phyloP scores from a whole-genome alignment of 176 grass and related monocot species.

The Aegilops sharonensis region DNA sequence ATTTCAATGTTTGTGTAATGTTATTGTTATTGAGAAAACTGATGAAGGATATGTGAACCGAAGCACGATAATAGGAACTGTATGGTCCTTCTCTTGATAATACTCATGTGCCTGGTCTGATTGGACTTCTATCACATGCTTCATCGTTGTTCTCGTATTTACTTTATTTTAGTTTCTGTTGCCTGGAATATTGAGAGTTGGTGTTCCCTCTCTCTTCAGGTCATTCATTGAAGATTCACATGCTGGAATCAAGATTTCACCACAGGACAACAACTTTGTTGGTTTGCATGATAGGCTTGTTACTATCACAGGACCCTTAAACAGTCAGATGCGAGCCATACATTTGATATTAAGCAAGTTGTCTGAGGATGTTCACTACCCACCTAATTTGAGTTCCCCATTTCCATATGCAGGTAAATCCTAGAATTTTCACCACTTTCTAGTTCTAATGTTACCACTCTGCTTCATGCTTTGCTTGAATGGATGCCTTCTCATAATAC shows the following conservation, averaged over 20 bases:
- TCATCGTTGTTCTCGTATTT: background rate
- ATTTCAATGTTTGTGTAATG: background rate
- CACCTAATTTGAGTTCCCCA: too few relatives aligned
- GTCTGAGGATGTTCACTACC: background rate
- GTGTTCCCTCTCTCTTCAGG: conserved; percentile 33
- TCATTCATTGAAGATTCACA: conserved; percentile 91
- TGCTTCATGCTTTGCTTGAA: too few relatives aligned
- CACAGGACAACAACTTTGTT: conserved; percentile 85
- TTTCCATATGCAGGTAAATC: too few relatives aligned
- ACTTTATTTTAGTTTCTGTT: conserved; percentile 5
- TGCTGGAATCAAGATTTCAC: conserved; percentile 97
- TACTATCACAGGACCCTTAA: conserved; percentile 84
- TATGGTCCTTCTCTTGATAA: background rate
- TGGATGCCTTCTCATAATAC: too few relatives aligned
- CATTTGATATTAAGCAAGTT: conserved; percentile 87
- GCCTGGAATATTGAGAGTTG: conserved; percentile 6
- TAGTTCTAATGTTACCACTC: too few relatives aligned
- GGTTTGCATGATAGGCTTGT: conserved; percentile 96
- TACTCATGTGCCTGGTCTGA: background rate
- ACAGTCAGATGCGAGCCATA: conserved; percentile 81
- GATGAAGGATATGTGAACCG: background rate
- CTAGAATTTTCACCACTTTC: too few relatives aligned
- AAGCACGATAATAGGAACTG: background rate
- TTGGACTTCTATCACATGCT: background rate
- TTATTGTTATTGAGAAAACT: background rate